phyloP scores from a whole-genome alignment of 805 yeast genomes.

The Saccharomycopsis schoenii region DNA sequence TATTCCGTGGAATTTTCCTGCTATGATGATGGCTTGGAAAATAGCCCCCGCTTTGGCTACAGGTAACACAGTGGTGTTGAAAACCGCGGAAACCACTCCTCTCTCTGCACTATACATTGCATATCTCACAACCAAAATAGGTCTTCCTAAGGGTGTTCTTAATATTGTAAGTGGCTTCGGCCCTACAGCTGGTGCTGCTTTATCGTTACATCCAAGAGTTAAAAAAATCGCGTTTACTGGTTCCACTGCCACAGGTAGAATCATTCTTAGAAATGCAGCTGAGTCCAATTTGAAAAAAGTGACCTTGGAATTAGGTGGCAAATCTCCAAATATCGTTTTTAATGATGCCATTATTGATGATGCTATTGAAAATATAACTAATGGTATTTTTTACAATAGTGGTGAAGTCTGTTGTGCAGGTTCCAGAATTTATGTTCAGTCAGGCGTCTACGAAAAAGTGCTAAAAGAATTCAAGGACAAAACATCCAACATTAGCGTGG shows the following conservation, averaged over 20 bases:
- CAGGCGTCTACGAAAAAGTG: slow-evolving; percentile 69
- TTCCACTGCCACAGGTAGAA: slow-evolving; percentile 86
- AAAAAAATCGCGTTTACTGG: slow-evolving; percentile 94
- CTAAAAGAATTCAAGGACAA: slow-evolving; percentile 46
- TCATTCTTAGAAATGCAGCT: slow-evolving; percentile 73
- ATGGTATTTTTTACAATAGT: slow-evolving; percentile 85
- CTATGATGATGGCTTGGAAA: slow-evolving; percentile 92
- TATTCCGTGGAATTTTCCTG: slow-evolving; percentile 96
- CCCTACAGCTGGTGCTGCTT: slow-evolving; percentile 71
- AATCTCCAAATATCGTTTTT: slow-evolving; percentile 84
- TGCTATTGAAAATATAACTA: slow-evolving; percentile 64
- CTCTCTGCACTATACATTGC: slow-evolving; percentile 74
- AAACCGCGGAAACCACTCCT: slow-evolving; percentile 90
- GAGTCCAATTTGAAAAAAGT: slow-evolving; percentile 78
- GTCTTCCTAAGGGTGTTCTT: slow-evolving; percentile 84
- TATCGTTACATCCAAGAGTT: slow-evolving; percentile 68
- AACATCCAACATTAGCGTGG: slow-evolving; percentile 52
- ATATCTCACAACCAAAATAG: slow-evolving; percentile 63
- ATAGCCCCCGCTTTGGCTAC: slow-evolving; percentile 87
- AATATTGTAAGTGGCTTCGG: slow-evolving; percentile 86
- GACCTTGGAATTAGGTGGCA: slow-evolving; percentile 93
- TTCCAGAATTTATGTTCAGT: slow-evolving; percentile 84
- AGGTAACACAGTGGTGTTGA: slow-evolving; percentile 81
- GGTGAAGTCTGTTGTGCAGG: slow-evolving; percentile 97
- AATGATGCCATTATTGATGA: slow-evolving; percentile 73